Evolutionary conservation across 2,329 filamentous ascomycete genomes (phyloP).

Genomic region (Fusarium sp.): DNA sequence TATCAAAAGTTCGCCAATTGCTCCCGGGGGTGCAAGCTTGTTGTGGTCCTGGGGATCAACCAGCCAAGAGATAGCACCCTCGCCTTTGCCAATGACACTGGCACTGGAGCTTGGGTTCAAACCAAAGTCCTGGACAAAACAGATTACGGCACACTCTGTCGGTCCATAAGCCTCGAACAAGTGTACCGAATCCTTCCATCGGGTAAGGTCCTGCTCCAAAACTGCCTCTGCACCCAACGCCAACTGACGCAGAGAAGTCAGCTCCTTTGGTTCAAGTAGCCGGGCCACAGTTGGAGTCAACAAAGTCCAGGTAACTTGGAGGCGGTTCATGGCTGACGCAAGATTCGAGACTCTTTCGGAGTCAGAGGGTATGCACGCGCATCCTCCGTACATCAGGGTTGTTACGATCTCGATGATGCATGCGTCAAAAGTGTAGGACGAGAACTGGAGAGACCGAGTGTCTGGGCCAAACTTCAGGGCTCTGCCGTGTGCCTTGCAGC

Average conservation of each 20-base stretch:
- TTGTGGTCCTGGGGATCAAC: no score
- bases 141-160: constrained; percentile 33
- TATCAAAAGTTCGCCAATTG: no score
- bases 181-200: constrained; percentile 25
- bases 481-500: constrained; percentile 17
- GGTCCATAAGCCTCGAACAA: constrained; percentile 46
- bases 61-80: no score
- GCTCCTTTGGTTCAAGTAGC: constrained; percentile 33
- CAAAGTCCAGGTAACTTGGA: constrained; percentile 24
- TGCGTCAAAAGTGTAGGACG: constrained; percentile 37
- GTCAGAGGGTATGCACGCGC: constrained; percentile 29
- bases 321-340: constrained; percentile 17
- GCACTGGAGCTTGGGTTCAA: no score
- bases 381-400: constrained; percentile 17
- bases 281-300: constrained; percentile 40
- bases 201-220: constrained; percentile 24
- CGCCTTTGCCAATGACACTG: no score
- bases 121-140: no score
- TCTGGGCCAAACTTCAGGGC: constrained; percentile 36
- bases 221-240: no score
- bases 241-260: no score
- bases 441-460: no score
- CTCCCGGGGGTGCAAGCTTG: no score
- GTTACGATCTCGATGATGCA: constrained; percentile 22
- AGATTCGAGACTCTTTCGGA: constrained; percentile 23